Conservation (phyloP, 2,329 filamentous ascomycete genomes). For the Aureobasidium sp. region DNA sequence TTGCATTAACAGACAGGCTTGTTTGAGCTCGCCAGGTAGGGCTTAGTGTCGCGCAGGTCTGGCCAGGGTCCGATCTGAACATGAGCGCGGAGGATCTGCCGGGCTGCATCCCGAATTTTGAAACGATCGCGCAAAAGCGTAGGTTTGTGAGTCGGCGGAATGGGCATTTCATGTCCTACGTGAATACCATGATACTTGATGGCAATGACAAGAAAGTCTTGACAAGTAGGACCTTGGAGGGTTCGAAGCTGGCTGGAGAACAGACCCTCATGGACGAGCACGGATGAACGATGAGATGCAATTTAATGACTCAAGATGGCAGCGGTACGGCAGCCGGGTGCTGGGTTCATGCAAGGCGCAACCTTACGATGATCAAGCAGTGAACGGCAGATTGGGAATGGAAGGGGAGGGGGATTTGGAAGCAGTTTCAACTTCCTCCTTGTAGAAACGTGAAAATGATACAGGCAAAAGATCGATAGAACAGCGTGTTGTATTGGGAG, state of each 20-base stretch:
- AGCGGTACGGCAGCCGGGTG: background rate
- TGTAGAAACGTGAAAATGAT: background rate
- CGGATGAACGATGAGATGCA: background rate
- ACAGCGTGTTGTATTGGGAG: background rate
- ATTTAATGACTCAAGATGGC: background rate
- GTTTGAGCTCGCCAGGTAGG: background rate
- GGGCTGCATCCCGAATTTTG: background rate
- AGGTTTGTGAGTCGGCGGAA: background rate
- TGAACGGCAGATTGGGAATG: background rate
- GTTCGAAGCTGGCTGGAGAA: background rate
- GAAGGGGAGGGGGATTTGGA: background rate
- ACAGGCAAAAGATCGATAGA: background rate
- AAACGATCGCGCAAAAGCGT: background rate
- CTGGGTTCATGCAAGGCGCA: background rate
- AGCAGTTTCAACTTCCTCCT: background rate
- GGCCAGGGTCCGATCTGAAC: background rate
- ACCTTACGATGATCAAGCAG: background rate
- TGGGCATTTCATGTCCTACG: background rate
- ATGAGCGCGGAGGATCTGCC: conserved; percentile 1
- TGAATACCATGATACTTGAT: background rate
- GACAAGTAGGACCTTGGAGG: background rate
- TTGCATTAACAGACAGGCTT: background rate
- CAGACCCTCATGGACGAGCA: background rate
- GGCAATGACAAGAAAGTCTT: background rate
- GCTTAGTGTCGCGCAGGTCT: background rate